These are phyloP conservation scores for Melastoma candidum DNA, from an alignment of 441 rosid genomes.

Conservation along the genomic window DNA sequence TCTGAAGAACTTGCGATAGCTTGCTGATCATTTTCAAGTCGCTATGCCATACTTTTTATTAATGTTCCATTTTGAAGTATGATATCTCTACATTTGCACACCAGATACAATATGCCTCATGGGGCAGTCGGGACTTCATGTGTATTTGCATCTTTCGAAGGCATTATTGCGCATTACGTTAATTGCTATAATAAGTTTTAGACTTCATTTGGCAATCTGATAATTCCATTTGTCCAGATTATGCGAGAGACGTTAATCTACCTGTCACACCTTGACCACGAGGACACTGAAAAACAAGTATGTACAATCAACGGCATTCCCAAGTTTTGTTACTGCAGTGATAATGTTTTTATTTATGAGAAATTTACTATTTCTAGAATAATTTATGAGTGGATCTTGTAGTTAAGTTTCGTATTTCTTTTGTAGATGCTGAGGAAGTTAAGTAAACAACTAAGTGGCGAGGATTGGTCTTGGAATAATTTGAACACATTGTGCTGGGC, in stretches of 20 bases:
- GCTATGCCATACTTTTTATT: no score
- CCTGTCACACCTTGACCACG: slow-evolving; percentile 96
- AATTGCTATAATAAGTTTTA: background rate
- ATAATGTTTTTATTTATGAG: background rate
- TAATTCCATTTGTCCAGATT: slow-evolving; percentile 34
- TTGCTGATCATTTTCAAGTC: no score
- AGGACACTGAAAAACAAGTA: slow-evolving; percentile 99
- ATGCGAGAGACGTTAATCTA: slow-evolving; percentile 98
- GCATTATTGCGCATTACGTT: no score
- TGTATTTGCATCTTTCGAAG: no score
- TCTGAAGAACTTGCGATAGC: no score
- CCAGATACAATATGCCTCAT: no score
- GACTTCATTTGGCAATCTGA: slow-evolving; percentile 11
- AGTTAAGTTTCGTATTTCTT: slow-evolving; percentile 11
- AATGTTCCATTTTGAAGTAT: no score
- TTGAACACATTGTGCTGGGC: slow-evolving; percentile 99
- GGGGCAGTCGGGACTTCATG: no score
- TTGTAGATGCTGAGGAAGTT: slow-evolving; percentile 88
- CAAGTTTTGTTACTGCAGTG: no score
- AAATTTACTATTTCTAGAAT: background rate
- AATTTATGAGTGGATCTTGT: background rate
- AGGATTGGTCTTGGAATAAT: slow-evolving; percentile 99
- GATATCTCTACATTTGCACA: no score
- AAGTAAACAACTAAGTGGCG: slow-evolving; percentile 91
- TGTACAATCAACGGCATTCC: no score